Percentiles rank a stretch among this genome's conserved stretches.
These are phyloP conservation scores for Murraya paniculata DNA, from an alignment of 345 rosid species.

Conservation along the genomic window DNA sequence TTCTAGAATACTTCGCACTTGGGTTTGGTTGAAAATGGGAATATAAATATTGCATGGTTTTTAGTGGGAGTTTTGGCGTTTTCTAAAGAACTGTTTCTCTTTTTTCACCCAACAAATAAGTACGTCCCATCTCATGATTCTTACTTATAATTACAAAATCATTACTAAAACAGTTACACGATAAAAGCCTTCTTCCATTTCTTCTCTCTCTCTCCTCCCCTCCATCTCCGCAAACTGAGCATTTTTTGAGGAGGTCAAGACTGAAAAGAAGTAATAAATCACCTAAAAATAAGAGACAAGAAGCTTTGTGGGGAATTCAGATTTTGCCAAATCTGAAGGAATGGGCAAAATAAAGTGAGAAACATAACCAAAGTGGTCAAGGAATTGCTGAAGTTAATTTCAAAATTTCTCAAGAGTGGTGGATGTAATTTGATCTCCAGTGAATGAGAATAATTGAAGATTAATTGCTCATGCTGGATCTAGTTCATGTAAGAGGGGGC, in stretches of 20 bases:
- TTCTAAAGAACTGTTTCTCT: conserved; percentile 23
- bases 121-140: conserved; percentile 10
- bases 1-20: not conserved
- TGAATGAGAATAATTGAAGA: not conserved
- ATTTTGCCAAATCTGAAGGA: conserved; percentile 8
- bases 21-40: conserved; percentile 22
- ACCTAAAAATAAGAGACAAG: conserved; percentile 27
- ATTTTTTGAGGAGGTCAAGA: conserved; percentile 13
- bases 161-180: conserved; percentile 4
- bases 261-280: conserved; percentile 14
- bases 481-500: not conserved
- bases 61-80: conserved; percentile 45
- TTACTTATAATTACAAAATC: conserved; percentile 21
- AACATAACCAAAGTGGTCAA: not conserved
- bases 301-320: conserved; percentile 20
- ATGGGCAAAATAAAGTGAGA: not conserved
- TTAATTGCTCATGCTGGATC: not conserved
- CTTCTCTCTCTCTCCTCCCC: not conserved
- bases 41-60: conserved; percentile 34
- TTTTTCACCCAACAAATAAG: conserved; percentile 4
- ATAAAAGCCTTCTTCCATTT: not conserved
- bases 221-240: not conserved
- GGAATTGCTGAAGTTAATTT: not conserved
- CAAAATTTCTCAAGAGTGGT: not conserved
- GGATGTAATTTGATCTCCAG: not conserved